Percentiles rank a stretch among this genome's conserved stretches.
These are phyloP conservation scores for Casuarina glauca DNA, from an alignment of 306 rosid genomes.

Conservation along the genomic window DNA sequence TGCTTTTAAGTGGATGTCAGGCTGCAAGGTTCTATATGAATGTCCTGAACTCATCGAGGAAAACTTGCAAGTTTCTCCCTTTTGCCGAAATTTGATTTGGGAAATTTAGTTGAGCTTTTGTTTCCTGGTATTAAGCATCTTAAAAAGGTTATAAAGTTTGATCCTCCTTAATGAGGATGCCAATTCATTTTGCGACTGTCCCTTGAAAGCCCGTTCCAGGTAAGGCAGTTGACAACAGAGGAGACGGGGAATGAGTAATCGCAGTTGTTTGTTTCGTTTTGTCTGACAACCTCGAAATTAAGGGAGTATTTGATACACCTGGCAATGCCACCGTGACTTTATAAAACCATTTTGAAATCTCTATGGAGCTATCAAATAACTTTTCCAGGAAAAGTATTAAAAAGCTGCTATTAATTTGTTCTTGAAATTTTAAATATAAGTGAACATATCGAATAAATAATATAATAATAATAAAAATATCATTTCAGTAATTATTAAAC, in stretches of 20 bases:
- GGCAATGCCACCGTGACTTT: too few relatives aligned
- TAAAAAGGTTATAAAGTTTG: neutral
- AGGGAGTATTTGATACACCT: too few relatives aligned
- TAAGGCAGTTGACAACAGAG: neutral
- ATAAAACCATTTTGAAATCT: too few relatives aligned
- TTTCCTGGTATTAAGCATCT: neutral
- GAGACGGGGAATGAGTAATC: neutral
- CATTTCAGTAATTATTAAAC: too few relatives aligned
- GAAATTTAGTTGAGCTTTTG: neutral
- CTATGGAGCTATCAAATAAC: too few relatives aligned
- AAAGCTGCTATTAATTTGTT: too few relatives aligned
- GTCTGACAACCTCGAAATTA: too few relatives aligned
- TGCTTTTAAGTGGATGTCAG: neutral
- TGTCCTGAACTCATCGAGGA: neutral
- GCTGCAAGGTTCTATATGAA: neutral
- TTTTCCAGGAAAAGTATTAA: too few relatives aligned
- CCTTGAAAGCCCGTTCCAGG: neutral
- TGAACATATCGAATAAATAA: too few relatives aligned
- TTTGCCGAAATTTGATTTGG: neutral
- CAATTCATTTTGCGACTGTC: neutral
- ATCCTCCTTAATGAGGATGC: neutral
- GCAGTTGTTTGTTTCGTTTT: too few relatives aligned
- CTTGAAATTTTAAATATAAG: too few relatives aligned
- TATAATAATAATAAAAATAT: too few relatives aligned
- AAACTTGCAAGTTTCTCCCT: neutral